phyloP scores from a whole-genome alignment of 2,329 filamentous ascomycete species.

The Arthrobotrys musiformis region DNA sequence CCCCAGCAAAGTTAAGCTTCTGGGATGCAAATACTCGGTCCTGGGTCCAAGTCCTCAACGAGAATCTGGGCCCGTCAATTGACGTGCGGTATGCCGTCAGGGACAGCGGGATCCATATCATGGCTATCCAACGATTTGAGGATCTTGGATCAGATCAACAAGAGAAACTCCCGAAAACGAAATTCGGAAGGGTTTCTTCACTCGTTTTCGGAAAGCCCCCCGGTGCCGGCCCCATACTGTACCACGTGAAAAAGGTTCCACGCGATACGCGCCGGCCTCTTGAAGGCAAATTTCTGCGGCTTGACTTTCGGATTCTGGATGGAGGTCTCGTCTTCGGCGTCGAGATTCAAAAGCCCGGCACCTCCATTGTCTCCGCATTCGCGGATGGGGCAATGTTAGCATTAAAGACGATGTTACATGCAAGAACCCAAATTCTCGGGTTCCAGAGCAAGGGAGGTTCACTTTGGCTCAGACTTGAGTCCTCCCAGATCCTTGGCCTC shows the following conservation, averaged over 20 bases:
- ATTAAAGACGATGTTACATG: not conserved
- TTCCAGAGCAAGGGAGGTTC: not conserved
- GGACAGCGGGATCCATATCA: slow-evolving; percentile 28
- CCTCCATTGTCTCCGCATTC: not conserved
- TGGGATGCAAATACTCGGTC: slow-evolving; percentile 8
- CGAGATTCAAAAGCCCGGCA: not conserved
- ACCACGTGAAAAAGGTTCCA: not conserved
- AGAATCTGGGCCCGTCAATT: not conserved
- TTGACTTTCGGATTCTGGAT: slow-evolving; percentile 25
- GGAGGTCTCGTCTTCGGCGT: slow-evolving; percentile 17
- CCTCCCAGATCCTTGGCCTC: not conserved
- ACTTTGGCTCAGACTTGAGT: slow-evolving; percentile 28
- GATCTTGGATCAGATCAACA: not conserved
- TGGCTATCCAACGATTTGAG: slow-evolving; percentile 19
- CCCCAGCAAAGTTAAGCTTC: not conserved
- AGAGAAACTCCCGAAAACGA: not conserved
- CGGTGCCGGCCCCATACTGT: slow-evolving; percentile 27
- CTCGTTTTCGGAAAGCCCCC: slow-evolving; percentile 27
- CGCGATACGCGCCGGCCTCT: not conserved
- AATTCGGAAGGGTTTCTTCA: slow-evolving; percentile 18
- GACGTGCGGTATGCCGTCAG: slow-evolving; percentile 19
- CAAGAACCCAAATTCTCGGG: not conserved
- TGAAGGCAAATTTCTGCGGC: not conserved
- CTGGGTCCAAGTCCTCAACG: slow-evolving; percentile 21
- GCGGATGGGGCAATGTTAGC: not conserved